Evolutionary conservation across 257 asterid genomes (phyloP).

Genomic region (Sherardia arvensis): DNA sequence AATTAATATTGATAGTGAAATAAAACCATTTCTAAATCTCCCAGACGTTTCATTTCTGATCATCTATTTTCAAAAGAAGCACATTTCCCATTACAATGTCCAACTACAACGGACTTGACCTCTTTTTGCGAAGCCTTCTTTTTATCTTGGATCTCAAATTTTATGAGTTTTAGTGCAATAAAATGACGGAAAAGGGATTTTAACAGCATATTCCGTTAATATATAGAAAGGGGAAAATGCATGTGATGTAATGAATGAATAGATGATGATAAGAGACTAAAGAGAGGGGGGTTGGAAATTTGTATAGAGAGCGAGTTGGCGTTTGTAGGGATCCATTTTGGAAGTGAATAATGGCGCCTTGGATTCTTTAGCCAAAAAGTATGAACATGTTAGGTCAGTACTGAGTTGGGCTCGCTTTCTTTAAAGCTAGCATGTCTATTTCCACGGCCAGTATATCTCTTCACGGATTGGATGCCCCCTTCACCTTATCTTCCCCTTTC

Average conservation of each 20-base stretch:
- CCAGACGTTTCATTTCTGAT: neutral
- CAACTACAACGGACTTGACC: too few species aligned
- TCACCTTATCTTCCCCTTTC: neutral
- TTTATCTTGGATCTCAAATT: too few species aligned
- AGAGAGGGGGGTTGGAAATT: neutral
- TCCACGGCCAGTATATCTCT: neutral
- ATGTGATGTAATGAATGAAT: neutral
- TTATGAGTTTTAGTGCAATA: too few species aligned
- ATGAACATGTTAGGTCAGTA: neutral
- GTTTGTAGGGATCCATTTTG: constrained; percentile 8
- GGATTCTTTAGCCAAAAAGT: neutral
- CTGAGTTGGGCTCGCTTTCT: neutral
- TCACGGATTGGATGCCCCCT: neutral
- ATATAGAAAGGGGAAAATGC: too few species aligned
- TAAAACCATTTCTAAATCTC: neutral
- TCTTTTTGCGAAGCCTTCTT: too few species aligned
- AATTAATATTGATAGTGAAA: neutral
- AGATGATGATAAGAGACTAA: neutral
- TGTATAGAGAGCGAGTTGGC: constrained; percentile 4
- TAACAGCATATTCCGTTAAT: too few species aligned
- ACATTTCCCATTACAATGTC: neutral
- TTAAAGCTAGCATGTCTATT: neutral
- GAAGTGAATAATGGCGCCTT: constrained; percentile 9
- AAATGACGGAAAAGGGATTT: too few species aligned
- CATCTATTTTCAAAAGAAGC: neutral